Conservation (phyloP, 805 yeast species). For the Wickerhamiella vanderwaltii region DNA sequence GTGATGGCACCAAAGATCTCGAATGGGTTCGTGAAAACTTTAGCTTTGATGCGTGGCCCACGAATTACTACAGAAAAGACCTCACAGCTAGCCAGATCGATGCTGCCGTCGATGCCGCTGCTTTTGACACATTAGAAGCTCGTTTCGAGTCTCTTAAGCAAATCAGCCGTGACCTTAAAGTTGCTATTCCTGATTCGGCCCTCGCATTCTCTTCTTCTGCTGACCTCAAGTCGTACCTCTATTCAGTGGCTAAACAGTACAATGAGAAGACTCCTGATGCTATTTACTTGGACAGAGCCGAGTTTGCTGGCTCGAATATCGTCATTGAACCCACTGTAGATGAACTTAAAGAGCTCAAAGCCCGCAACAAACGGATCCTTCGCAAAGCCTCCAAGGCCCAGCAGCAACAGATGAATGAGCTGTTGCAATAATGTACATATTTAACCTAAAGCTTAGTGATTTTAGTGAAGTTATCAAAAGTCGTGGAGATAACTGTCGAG, state of each 20-base stretch:
- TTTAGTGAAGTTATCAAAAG: too few species aligned
- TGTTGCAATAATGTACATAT: neutral
- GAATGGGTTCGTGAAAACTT: constrained; percentile 7
- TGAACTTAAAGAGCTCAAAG: constrained; percentile 35
- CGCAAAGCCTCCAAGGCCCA: constrained; percentile 31
- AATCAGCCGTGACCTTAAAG: constrained; percentile 38
- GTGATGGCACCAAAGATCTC: neutral
- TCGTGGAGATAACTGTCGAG: too few species aligned
- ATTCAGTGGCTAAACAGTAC: constrained; percentile 34
- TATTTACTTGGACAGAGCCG: constrained; percentile 44
- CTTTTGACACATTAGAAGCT: constrained; percentile 32
- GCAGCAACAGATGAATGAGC: neutral
- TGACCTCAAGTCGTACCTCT: constrained; percentile 30
- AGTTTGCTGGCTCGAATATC: constrained; percentile 44
- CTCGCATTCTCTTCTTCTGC: constrained; percentile 33
- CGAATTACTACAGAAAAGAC: constrained; percentile 18
- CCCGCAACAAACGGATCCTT: constrained; percentile 36
- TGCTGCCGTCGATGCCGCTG: constrained; percentile 11
- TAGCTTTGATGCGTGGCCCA: constrained; percentile 25
- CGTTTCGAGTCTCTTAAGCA: constrained; percentile 40
- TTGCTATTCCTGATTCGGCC: constrained; percentile 42
- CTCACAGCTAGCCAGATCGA: constrained; percentile 16
- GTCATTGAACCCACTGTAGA: constrained; percentile 37
- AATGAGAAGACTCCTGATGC: constrained; percentile 69
- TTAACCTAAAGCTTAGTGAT: too few species aligned